These are phyloP conservation scores for Heliamphora pulchella DNA, from an alignment of 179 eudicot species.

Conservation along the genomic window DNA sequence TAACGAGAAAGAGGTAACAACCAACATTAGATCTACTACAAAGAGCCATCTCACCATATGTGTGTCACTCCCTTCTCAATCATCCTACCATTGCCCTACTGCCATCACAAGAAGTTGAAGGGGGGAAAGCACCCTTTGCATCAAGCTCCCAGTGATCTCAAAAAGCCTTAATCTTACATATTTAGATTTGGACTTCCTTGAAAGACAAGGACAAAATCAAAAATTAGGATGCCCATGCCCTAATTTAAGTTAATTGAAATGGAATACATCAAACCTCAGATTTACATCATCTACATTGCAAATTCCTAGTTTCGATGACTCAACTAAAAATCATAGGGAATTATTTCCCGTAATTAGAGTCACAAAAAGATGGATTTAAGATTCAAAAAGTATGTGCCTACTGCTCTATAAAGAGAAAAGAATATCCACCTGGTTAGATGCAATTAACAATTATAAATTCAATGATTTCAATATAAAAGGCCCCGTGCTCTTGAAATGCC, in stretches of 20 bases:
- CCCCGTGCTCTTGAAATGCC: not conserved
- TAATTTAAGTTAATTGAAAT: not conserved
- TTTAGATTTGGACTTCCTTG: too few relatives aligned
- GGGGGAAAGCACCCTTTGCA: too few relatives aligned
- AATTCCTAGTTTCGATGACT: not conserved
- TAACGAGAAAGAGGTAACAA: too few relatives aligned
- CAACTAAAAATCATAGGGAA: not conserved
- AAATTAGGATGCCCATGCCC: not conserved
- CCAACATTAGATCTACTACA: too few relatives aligned
- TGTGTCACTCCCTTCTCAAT: too few relatives aligned
- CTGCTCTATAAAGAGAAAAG: too few relatives aligned
- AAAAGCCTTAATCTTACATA: too few relatives aligned
- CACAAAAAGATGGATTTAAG: not conserved
- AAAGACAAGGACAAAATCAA: not conserved
- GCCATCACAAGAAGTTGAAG: too few relatives aligned
- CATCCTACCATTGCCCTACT: too few relatives aligned
- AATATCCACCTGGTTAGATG: not conserved
- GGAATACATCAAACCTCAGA: not conserved
- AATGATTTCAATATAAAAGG: not conserved
- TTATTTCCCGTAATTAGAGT: not conserved
- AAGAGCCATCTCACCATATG: too few relatives aligned
- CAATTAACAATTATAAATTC: not conserved
- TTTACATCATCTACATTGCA: not conserved
- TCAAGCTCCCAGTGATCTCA: too few relatives aligned
- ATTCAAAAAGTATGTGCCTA: too few relatives aligned